Conservation (phyloP, 2,329 filamentous ascomycete species). For the Aphanoascus verrucosus region DNA sequence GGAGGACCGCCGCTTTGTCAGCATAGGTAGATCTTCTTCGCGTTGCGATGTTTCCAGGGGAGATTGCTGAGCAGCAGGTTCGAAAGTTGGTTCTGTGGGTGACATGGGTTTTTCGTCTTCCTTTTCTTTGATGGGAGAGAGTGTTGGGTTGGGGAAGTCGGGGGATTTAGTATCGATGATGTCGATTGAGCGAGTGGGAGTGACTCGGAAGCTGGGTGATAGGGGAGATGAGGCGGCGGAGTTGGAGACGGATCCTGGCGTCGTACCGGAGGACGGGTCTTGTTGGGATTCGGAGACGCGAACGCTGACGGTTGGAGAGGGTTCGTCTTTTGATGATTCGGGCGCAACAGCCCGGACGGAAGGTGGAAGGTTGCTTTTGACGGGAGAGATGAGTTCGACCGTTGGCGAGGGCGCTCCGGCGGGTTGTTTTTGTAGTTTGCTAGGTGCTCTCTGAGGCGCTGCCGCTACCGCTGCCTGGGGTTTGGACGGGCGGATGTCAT, state of each 20-base stretch:
- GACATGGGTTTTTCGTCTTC: neutral
- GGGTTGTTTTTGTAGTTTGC: constrained; percentile 63
- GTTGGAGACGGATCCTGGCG: neutral
- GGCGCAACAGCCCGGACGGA: constrained; percentile 6
- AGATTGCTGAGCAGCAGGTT: neutral
- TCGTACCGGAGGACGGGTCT: neutral
- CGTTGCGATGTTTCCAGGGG: neutral
- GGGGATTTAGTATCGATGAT: neutral
- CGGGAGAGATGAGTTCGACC: constrained; percentile 10
- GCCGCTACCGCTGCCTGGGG: too few relatives aligned
- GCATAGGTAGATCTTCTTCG: neutral
- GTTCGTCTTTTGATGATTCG: neutral
- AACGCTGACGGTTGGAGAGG: neutral
- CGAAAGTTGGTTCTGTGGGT: neutral
- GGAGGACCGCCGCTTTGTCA: neutral
- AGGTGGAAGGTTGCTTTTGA: neutral
- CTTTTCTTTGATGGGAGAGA: neutral
- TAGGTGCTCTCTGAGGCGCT: constrained; percentile 47
- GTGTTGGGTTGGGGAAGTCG: neutral
- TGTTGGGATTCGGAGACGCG: neutral
- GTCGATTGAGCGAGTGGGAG: neutral
- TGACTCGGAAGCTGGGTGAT: neutral
- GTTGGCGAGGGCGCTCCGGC: constrained; percentile 35
- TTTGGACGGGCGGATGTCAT: constrained; percentile 27
- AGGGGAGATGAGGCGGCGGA: neutral